Percentiles rank a stretch among this genome's conserved stretches.
These are phyloP conservation scores for Crithidia thermophila DNA, from an alignment of 208 protist genomes.

Conservation along the genomic window DNA sequence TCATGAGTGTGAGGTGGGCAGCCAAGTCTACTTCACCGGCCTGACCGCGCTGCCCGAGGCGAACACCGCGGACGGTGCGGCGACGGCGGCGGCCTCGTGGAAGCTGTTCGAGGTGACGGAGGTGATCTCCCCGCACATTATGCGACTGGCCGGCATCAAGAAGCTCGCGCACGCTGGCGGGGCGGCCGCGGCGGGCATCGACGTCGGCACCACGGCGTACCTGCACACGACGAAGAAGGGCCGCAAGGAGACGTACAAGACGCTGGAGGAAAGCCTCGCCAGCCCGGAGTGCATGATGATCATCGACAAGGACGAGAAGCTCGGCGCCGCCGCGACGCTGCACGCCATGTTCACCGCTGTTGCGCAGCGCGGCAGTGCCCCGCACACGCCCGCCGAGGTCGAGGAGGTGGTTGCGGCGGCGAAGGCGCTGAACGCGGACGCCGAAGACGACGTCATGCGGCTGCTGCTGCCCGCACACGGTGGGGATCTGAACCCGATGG, in stretches of 20 bases:
- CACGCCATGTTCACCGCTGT: slow-evolving; percentile 85
- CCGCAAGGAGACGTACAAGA: slow-evolving; percentile 51
- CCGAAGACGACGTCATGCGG: slow-evolving; percentile 41
- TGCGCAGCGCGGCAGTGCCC: slow-evolving; percentile 30
- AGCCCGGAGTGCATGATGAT: slow-evolving; percentile 64
- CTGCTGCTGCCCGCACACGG: slow-evolving; percentile 54
- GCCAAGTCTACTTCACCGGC: slow-evolving; percentile 83
- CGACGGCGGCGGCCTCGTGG: slow-evolving; percentile 32
- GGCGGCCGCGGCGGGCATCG: slow-evolving; percentile 23
- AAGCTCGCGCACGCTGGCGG: slow-evolving; percentile 8
- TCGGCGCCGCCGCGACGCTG: slow-evolving; percentile 55
- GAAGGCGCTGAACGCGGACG: slow-evolving; percentile 21
- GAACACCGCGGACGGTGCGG: slow-evolving; percentile 54
- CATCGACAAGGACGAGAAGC: slow-evolving; percentile 89
- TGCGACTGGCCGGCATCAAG: slow-evolving; percentile 56
- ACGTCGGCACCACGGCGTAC: slow-evolving; percentile 77
- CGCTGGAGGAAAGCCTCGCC: slow-evolving; percentile 54
- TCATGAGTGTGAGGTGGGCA: slow-evolving; percentile 87
- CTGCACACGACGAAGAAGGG: slow-evolving; percentile 92
- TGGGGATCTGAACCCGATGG: slow-evolving; percentile 91
- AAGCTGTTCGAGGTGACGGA: slow-evolving; percentile 71
- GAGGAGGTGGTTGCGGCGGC: slow-evolving; percentile 37
- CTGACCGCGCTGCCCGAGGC: slow-evolving; percentile 41
- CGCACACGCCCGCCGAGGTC: slow-evolving; percentile 40
- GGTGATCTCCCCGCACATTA: slow-evolving; percentile 71